Evolutionary conservation across 352 stramenopile species (phyloP).

Genomic region (Phytophthora uliginosa): DNA sequence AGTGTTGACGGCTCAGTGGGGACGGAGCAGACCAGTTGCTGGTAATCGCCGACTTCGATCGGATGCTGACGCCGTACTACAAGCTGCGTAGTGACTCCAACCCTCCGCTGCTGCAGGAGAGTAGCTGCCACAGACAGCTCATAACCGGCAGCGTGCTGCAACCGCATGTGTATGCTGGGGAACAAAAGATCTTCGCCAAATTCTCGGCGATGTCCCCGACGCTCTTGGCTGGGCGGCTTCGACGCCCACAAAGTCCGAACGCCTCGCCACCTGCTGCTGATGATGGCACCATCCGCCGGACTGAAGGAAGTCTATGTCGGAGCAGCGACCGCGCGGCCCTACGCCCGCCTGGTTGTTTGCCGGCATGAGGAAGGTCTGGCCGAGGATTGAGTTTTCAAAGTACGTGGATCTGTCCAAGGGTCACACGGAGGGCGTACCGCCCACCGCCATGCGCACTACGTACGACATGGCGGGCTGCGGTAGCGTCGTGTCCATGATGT

Average conservation of each 20-base stretch:
- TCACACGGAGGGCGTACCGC: slow-evolving; percentile 54
- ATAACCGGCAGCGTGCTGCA: slow-evolving; percentile 38
- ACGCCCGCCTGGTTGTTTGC: slow-evolving; percentile 9
- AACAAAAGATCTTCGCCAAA: slow-evolving; percentile 61
- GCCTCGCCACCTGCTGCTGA: no score
- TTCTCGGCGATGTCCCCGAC: slow-evolving; percentile 77
- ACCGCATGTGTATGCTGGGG: slow-evolving; percentile 29
- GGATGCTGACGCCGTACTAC: slow-evolving; percentile 71
- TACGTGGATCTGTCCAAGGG: slow-evolving; percentile 48
- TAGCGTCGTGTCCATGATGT: slow-evolving; percentile 51
- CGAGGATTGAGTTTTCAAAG: slow-evolving; percentile 56
- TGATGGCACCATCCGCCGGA: slow-evolving; percentile 11
- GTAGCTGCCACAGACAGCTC: slow-evolving; percentile 40
- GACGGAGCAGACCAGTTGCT: slow-evolving; percentile 71
- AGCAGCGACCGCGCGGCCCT: slow-evolving; percentile 27
- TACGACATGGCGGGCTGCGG: slow-evolving; percentile 45
- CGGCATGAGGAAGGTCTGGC: slow-evolving; percentile 50
- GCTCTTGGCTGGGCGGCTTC: slow-evolving; percentile 34
- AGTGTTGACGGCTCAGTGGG: no score
- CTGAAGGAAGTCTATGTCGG: slow-evolving; percentile 48
- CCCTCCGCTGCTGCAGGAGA: slow-evolving; percentile 32
- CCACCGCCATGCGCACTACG: slow-evolving; percentile 42
- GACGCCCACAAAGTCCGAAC: slow-evolving; percentile 27
- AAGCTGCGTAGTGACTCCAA: slow-evolving; percentile 25
- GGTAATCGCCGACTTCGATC: slow-evolving; percentile 84